Base-by-base conservation (phyloP, 768 basidiomycete species). In the Leucocoprinus leucothites region DNA sequence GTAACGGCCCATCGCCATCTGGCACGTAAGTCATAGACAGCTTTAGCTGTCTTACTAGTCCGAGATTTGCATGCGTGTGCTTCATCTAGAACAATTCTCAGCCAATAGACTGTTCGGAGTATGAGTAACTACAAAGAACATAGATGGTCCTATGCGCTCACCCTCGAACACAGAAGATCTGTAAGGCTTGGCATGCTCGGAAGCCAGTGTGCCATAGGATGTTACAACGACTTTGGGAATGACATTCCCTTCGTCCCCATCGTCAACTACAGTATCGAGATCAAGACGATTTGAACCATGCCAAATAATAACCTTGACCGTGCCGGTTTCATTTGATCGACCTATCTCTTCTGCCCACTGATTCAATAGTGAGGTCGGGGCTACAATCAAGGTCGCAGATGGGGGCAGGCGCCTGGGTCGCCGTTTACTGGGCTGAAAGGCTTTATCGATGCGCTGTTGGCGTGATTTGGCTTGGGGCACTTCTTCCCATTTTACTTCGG, bases 321-420 rank as follows among this genome's bases (percentile, higher is more conserved):
- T 79, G 0, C 84, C 87, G 36, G 85, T 75, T 61, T 81, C 82
- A 60, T 90, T 89, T 31, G 89, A 91, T n/a, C 90, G 82, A 63
- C 84, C 74, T n/a, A 98, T 74, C 65, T 98, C 96, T 41, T 89
- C 85, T n/a, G 83, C 78, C 96, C 96, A 98, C 67, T 98, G 96
- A n/a, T 80, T 72, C 3, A 98, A 76, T 34, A 98, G 74, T 9
- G 93, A 94, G 4, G 95, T 91, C 1, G 96, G 96, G 13, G 93
- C 93, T 25, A 98, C 89, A 38, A 98, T 88, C 5, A 98, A 74
- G 3, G 95, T 98, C 0, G 90, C 89, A 5, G 78, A 78, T 48
- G 75, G 74, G 2, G 65, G 63, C 48, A 66, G 71, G 13, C 67
- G 57, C 35, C 63, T 61, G 49, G 56, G 49, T 54, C 72, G 73